These are phyloP conservation scores for Dalbergia oliveri DNA, from an alignment of 306 rosid genomes.

Conservation along the genomic window DNA sequence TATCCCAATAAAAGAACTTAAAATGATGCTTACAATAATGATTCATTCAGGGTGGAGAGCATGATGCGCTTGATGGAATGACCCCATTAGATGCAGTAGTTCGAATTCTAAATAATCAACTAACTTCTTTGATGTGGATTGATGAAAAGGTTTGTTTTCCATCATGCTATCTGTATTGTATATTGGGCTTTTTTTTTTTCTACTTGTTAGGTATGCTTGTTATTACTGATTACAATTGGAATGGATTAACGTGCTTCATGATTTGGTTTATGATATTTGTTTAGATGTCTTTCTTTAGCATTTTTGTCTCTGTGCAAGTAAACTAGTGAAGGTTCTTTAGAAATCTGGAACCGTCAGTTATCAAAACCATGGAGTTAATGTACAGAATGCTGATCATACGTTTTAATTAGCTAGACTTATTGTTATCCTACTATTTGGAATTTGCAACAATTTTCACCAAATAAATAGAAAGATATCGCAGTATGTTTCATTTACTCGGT, in stretches of 20 bases:
- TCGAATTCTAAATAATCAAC: slow-evolving; percentile 89
- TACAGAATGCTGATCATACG: neutral
- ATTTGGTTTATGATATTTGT: neutral
- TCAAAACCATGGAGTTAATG: neutral
- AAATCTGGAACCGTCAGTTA: neutral
- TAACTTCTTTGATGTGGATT: slow-evolving; percentile 94
- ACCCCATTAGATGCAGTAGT: slow-evolving; percentile 91
- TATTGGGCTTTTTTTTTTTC: neutral
- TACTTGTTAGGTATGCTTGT: neutral
- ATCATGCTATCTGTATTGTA: neutral
- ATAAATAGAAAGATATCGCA: too few species aligned
- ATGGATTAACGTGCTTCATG: slow-evolving; percentile 13
- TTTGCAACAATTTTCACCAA: too few species aligned
- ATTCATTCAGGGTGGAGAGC: slow-evolving; percentile 86
- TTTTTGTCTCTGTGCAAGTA: neutral
- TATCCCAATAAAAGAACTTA: neutral
- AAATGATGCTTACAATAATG: slow-evolving; percentile 27
- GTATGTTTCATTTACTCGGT: too few species aligned
- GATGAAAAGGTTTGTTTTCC: slow-evolving; percentile 86
- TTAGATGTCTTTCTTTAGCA: neutral
- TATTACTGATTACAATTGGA: neutral
- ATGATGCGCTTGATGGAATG: slow-evolving; percentile 74
- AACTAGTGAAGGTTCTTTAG: neutral
- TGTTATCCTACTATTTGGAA: too few species aligned
- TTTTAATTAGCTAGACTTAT: slow-evolving; percentile 4